Evolutionary conservation across 2,329 filamentous ascomycete species (phyloP).

Genomic region (Penicillium sp.): DNA sequence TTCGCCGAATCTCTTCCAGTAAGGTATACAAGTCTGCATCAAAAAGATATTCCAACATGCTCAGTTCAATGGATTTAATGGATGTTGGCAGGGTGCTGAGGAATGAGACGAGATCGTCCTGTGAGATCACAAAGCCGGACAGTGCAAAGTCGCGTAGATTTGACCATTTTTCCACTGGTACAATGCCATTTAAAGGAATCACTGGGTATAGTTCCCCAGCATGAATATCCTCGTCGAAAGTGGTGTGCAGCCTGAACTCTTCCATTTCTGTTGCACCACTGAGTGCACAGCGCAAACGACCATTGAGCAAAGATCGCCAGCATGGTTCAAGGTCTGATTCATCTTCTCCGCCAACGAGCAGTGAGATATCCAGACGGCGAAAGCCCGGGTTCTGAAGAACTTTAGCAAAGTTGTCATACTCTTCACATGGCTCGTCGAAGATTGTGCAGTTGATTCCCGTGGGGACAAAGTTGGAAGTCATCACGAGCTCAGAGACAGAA

Average conservation of each 20-base stretch:
- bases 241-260: neutral
- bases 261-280: slow-evolving; percentile 4
- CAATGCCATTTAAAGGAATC: neutral
- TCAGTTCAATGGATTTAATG: neutral
- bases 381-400: slow-evolving; percentile 30
- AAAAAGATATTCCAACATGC: neutral
- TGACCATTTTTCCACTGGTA: neutral
- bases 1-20: neutral
- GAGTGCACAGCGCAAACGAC: slow-evolving; percentile 2
- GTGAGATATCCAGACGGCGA: slow-evolving; percentile 28
- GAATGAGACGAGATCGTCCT: neutral
- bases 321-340: neutral
- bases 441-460: slow-evolving; percentile 36
- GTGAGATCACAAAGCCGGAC: neutral
- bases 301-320: neutral
- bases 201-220: neutral
- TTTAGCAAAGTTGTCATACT: slow-evolving; percentile 28
- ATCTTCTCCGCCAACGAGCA: slow-evolving; percentile 18
- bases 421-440: slow-evolving; percentile 17
- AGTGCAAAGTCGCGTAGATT: slow-evolving; percentile 1
- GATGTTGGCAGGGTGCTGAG: neutral
- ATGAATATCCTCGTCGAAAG: neutral
- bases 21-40: neutral
- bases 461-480: slow-evolving; percentile 33
- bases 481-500: slow-evolving; percentile 37